phyloP scores from a whole-genome alignment of 1,139 yeast species.

The Kodamaea anthophila region DNA sequence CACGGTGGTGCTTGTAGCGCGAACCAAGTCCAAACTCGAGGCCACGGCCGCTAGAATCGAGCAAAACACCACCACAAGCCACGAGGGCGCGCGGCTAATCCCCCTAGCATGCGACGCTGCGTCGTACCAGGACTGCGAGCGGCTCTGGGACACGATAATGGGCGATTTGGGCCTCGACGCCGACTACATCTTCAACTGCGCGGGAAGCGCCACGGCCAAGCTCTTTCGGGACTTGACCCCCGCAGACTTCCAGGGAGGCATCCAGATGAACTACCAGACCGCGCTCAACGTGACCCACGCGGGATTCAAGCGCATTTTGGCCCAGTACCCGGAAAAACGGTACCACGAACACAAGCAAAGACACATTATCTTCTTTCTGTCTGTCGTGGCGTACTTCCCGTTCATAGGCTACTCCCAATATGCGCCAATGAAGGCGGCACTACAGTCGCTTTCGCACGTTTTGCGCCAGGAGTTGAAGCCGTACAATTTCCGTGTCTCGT shows the following conservation, averaged over 20 bases:
- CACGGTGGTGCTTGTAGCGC: constrained; percentile 65
- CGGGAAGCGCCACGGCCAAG: constrained; percentile 81
- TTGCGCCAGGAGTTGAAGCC: constrained; percentile 77
- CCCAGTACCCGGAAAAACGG: constrained; percentile 2
- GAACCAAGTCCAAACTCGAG: constrained; percentile 56
- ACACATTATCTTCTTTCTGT: constrained; percentile 72
- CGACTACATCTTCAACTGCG: constrained; percentile 77
- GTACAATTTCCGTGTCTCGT: constrained; percentile 54
- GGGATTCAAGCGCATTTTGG: constrained; percentile 36
- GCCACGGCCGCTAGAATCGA: constrained; percentile 32
- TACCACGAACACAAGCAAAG: constrained; percentile 27
- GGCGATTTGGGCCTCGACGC: constrained; percentile 36
- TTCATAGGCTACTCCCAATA: constrained; percentile 89
- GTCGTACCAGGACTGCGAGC: constrained; percentile 42
- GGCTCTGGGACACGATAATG: constrained; percentile 26
- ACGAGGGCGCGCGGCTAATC: constrained; percentile 1
- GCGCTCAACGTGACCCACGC: constrained; percentile 67
- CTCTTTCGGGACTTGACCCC: constrained; percentile 63
- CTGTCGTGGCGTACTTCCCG: constrained; percentile 77
- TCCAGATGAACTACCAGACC: constrained; percentile 66
- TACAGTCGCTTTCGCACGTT: constrained; percentile 66
- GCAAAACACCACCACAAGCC: neutral
- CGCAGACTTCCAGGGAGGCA: constrained; percentile 53
- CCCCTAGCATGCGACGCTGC: constrained; percentile 61
- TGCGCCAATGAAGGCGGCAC: constrained; percentile 83